Evolutionary conservation across 805 yeast genomes (phyloP).

Genomic region (Schwanniomyces vanrijiae): DNA sequence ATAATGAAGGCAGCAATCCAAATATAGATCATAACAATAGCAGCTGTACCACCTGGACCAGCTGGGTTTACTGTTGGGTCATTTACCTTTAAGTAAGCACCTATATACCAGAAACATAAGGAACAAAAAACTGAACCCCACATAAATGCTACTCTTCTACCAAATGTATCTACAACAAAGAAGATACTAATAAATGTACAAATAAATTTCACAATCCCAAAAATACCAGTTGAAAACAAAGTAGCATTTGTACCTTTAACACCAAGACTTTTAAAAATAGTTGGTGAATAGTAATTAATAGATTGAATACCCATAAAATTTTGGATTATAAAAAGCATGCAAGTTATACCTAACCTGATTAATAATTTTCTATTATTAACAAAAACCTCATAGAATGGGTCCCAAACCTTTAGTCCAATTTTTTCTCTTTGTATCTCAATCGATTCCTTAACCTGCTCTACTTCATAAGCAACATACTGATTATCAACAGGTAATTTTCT

Average conservation of each 20-base stretch:
- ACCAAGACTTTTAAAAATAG: constrained; percentile 34
- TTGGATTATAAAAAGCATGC: constrained; percentile 33
- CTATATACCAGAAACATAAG: constrained; percentile 40
- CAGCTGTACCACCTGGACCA: constrained; percentile 40
- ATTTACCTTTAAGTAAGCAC: constrained; percentile 32
- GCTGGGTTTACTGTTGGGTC: constrained; percentile 29
- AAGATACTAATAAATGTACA: constrained; percentile 34
- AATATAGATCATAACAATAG: constrained; percentile 39
- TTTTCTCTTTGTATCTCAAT: constrained; percentile 26
- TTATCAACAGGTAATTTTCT: constrained; percentile 32
- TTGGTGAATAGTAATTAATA: constrained; percentile 39
- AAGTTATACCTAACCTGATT: constrained; percentile 28
- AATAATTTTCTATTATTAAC: constrained; percentile 23
- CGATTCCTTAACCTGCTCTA: constrained; percentile 34
- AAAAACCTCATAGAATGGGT: constrained; percentile 33
- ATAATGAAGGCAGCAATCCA: constrained; percentile 42
- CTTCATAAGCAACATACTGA: constrained; percentile 35
- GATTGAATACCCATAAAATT: constrained; percentile 42
- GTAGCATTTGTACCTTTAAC: constrained; percentile 39
- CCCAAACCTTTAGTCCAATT: constrained; percentile 34
- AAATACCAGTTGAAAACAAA: constrained; percentile 39
- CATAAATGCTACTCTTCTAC: constrained; percentile 37
- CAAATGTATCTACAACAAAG: constrained; percentile 35
- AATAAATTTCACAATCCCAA: constrained; percentile 38
- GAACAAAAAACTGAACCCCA: constrained; percentile 32